Percentiles rank a stretch among this genome's conserved stretches.
phyloP scores from a whole-genome alignment of 2,329 filamentous ascomycete species.

The Lecanosticta acicola region DNA sequence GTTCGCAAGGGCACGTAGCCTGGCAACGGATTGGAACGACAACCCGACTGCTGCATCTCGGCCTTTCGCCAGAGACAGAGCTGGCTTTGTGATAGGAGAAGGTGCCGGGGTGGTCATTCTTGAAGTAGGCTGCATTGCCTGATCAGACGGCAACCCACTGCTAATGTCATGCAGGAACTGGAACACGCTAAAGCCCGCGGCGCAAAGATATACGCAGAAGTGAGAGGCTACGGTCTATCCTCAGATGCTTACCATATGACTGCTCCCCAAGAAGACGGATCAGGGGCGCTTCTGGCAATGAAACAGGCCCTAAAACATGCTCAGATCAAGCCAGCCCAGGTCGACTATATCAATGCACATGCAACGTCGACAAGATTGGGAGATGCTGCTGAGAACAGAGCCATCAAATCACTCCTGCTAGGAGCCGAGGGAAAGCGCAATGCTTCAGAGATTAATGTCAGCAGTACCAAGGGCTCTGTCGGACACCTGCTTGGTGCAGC shows the following conservation, averaged over 20 bases:
- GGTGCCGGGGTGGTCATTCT: constrained; percentile 82
- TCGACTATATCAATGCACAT: constrained; percentile 94
- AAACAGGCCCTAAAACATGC: constrained; percentile 71
- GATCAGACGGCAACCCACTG: background rate
- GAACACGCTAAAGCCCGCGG: constrained; percentile 77
- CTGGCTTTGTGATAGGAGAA: constrained; percentile 89
- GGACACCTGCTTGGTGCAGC: constrained; percentile 89
- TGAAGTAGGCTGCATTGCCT: too few species aligned
- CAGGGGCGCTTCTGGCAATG: constrained; percentile 81
- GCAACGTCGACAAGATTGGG: constrained; percentile 83
- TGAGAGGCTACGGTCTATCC: constrained; percentile 83
- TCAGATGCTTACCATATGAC: constrained; percentile 93
- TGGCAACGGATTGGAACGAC: constrained; percentile 76
- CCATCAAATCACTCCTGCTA: constrained; percentile 71
- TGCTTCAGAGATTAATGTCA: constrained; percentile 68
- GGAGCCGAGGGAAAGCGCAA: constrained; percentile 61
- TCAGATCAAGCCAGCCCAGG: constrained; percentile 57
- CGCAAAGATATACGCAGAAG: constrained; percentile 79
- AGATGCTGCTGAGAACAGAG: constrained; percentile 79
- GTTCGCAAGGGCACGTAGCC: constrained; percentile 79
- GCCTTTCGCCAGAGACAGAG: constrained; percentile 75
- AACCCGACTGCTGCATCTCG: constrained; percentile 66
- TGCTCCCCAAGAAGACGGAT: constrained; percentile 74
- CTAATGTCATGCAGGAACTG: constrained; percentile 53
- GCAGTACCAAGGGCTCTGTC: constrained; percentile 88